phyloP scores from a whole-genome alignment of 805 yeast genomes.

The Myxozyma monticola region DNA sequence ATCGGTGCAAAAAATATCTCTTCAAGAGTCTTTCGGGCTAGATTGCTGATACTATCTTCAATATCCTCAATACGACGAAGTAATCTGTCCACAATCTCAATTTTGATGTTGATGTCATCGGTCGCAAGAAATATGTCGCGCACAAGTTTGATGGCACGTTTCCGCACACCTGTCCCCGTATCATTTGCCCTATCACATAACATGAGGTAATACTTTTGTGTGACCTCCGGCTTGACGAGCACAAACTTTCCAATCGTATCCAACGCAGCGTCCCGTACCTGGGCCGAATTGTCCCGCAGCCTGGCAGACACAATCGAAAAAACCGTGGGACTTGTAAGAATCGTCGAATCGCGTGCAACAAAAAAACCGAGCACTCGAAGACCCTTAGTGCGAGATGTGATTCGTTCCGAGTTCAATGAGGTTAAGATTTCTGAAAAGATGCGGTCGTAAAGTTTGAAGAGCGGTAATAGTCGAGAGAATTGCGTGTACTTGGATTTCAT shows the following conservation, averaged over 20 bases:
- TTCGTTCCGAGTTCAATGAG: conserved; percentile 50
- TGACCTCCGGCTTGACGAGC: conserved; percentile 45
- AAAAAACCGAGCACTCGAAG: conserved; percentile 61
- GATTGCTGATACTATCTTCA: conserved; percentile 43
- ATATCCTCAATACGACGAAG: conserved; percentile 66
- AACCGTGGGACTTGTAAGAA: conserved; percentile 53
- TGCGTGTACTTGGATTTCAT: conserved; percentile 34
- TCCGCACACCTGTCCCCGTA: conserved; percentile 63
- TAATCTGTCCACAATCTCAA: conserved; percentile 52
- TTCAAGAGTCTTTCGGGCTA: conserved; percentile 17
- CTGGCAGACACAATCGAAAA: conserved; percentile 53
- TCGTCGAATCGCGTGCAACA: conserved; percentile 52
- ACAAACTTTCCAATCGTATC: conserved; percentile 60
- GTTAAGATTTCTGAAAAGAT: conserved; percentile 53
- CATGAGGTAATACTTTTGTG: conserved; percentile 51
- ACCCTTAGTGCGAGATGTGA: conserved; percentile 61
- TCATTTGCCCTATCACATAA: conserved; percentile 55
- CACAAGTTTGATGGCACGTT: conserved; percentile 56
- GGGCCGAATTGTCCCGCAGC: conserved; percentile 62
- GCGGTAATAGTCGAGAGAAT: conserved; percentile 28
- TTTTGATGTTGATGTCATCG: conserved; percentile 37
- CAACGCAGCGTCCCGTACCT: conserved; percentile 73
- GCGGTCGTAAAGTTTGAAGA: conserved; percentile 46
- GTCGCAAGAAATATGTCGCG: conserved; percentile 48
- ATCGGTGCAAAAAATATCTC: conserved; percentile 18